These are phyloP conservation scores for Eimeria acervulina DNA, from an alignment of 169 alveolate genomes.

Conservation along the genomic window DNA sequence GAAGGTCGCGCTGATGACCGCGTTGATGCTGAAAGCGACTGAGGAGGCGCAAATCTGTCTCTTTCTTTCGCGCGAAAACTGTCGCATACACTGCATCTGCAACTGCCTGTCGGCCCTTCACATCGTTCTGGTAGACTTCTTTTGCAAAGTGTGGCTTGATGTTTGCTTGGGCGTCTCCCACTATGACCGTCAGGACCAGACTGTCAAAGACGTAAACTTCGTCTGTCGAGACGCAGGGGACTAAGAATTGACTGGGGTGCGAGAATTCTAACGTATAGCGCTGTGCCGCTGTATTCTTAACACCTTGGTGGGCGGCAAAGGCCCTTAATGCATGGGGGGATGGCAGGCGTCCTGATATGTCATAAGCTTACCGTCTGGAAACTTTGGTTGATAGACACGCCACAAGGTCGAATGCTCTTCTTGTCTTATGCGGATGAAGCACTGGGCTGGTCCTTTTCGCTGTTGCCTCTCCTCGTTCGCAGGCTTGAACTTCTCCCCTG, in stretches of 20 bases:
- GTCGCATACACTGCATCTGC: slow-evolving; percentile 76
- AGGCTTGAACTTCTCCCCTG: neutral
- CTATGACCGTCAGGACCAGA: slow-evolving; percentile 81
- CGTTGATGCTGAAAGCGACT: slow-evolving; percentile 39
- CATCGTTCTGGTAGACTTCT: slow-evolving; percentile 77
- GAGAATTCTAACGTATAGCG: neutral
- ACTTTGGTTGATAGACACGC: slow-evolving; percentile 80
- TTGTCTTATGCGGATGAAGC: slow-evolving; percentile 76
- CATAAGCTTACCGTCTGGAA: slow-evolving; percentile 75
- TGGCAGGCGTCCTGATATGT: neutral
- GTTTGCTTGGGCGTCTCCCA: slow-evolving; percentile 61
- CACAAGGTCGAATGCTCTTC: slow-evolving; percentile 72
- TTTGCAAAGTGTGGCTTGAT: slow-evolving; percentile 60
- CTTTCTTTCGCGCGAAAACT: slow-evolving; percentile 40
- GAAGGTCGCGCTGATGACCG: slow-evolving; percentile 42
- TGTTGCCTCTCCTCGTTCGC: slow-evolving; percentile 28
- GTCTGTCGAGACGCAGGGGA: slow-evolving; percentile 24
- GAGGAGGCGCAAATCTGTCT: slow-evolving; percentile 10
- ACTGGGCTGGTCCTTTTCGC: slow-evolving; percentile 65
- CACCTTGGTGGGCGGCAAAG: neutral
- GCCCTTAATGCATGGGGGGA: neutral
- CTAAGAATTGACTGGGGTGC: neutral
- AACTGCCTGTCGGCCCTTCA: slow-evolving; percentile 82
- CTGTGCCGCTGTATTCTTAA: neutral
- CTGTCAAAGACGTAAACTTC: slow-evolving; percentile 78